These are phyloP conservation scores for Melastoma malabathricum DNA, from an alignment of 345 rosid genomes.

Conservation along the genomic window DNA sequence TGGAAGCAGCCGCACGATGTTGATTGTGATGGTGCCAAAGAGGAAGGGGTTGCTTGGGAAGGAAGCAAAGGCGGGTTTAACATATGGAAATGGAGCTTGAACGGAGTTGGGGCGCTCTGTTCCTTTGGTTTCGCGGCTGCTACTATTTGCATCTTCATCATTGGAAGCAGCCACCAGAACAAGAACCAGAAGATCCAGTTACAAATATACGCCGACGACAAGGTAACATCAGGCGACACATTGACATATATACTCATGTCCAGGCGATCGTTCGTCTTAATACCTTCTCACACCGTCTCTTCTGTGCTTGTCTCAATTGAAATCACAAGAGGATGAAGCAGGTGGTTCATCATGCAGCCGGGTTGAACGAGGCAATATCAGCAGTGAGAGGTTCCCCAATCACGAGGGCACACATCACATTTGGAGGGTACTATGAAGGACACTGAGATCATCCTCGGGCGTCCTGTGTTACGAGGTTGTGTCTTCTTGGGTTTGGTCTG, in stretches of 20 bases:
- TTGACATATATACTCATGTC: too few relatives aligned
- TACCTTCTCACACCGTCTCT: too few relatives aligned
- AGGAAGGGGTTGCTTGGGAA: constrained; percentile 22
- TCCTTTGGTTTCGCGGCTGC: constrained; percentile 93
- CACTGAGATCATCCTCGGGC: constrained; percentile 13
- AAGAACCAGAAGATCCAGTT: constrained; percentile 24
- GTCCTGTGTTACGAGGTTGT: too few relatives aligned
- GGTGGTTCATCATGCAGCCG: constrained; percentile 49
- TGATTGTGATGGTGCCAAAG: neutral
- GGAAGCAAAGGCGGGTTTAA: constrained; percentile 25
- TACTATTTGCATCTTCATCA: constrained; percentile 49
- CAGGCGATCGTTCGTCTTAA: too few relatives aligned
- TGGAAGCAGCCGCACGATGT: constrained; percentile 6
- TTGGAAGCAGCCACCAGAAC: constrained; percentile 32
- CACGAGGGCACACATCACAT: constrained; percentile 58
- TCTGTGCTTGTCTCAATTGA: too few relatives aligned
- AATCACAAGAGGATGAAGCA: constrained; percentile 46
- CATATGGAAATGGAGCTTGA: constrained; percentile 70
- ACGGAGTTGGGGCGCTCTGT: constrained; percentile 80
- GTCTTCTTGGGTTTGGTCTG: too few relatives aligned
- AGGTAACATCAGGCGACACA: neutral
- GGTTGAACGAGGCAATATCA: constrained; percentile 57
- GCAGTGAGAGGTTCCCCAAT: constrained; percentile 53
- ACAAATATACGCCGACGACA: constrained; percentile 7
- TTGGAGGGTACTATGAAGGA: constrained; percentile 65